These are phyloP conservation scores for Penicillium flavigenum DNA, from an alignment of 495 filamentous ascomycete species.

Conservation along the genomic window DNA sequence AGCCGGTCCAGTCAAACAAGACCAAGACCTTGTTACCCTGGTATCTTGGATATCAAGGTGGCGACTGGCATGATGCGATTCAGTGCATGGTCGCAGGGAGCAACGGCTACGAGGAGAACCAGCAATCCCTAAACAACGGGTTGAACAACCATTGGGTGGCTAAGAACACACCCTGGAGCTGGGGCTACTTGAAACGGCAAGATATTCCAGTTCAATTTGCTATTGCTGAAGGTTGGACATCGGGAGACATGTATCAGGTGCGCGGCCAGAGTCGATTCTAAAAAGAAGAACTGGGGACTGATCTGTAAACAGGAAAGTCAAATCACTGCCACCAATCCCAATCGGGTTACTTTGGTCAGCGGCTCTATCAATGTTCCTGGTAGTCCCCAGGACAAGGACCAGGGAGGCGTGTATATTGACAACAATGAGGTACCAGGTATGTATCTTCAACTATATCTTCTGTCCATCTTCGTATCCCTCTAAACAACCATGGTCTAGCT, in stretches of 20 bases:
- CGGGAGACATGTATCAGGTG: conserved; percentile 58
- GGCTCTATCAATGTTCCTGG: conserved; percentile 55
- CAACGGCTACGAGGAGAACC: conserved; percentile 53
- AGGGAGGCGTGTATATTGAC: conserved; percentile 55
- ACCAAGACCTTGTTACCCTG: conserved; percentile 48
- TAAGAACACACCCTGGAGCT: conserved; percentile 55
- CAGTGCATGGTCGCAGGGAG: conserved; percentile 55
- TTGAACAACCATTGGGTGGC: conserved; percentile 54
- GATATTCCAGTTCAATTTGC: conserved; percentile 56
- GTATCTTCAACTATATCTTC: background rate
- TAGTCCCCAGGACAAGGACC: conserved; percentile 39
- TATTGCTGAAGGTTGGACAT: conserved; percentile 54
- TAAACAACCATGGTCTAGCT: background rate
- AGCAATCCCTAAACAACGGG: conserved; percentile 49
- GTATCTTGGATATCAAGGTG: conserved; percentile 53
- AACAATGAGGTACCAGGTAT: conserved; percentile 54
- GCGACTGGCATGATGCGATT: conserved; percentile 47
- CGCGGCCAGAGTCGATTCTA: background rate
- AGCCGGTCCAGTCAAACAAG: conserved; percentile 22
- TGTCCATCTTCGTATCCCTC: background rate
- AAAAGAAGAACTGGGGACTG: background rate
- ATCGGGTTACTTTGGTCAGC: conserved; percentile 54
- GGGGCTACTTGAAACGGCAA: conserved; percentile 48
- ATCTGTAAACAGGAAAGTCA: conserved; percentile 42
- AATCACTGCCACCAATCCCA: conserved; percentile 55